A percentile compares a stretch with the other conserved stretches of the same genome.
phyloP scores from a whole-genome alignment of 1,284 basidiomycete genomes.

The Gymnopus androsaceus region DNA sequence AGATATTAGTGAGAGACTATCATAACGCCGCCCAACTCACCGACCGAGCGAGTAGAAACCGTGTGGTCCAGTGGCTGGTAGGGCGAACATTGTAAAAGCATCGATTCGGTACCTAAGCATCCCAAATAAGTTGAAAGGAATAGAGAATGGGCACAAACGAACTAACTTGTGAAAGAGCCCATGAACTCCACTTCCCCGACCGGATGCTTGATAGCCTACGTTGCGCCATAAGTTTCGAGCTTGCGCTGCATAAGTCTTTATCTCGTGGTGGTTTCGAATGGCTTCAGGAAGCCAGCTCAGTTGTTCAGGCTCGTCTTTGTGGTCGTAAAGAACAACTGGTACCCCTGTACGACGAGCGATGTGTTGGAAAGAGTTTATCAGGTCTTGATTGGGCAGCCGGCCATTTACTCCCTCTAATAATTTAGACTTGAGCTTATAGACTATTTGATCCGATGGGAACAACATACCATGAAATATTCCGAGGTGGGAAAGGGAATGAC shows the following conservation, averaged over 20 bases:
- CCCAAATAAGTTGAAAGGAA: constrained; percentile 12
- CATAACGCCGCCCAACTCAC: constrained; percentile 36
- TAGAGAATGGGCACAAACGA: background rate
- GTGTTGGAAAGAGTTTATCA: constrained; percentile 80
- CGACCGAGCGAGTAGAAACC: constrained; percentile 92
- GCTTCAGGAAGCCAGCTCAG: constrained; percentile 49
- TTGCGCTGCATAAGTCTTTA: constrained; percentile 56
- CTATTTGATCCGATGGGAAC: background rate
- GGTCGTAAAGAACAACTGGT: constrained; percentile 77
- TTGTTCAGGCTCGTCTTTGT: constrained; percentile 51
- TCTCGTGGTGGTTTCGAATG: constrained; percentile 42
- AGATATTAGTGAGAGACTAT: background rate
- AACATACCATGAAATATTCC: constrained; percentile 85
- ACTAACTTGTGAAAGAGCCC: constrained; percentile 75
- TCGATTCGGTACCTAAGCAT: constrained; percentile 85
- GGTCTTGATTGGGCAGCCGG: constrained; percentile 93
- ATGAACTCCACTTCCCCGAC: constrained; percentile 75
- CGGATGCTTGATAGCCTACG: constrained; percentile 67
- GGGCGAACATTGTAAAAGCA: constrained; percentile 86
- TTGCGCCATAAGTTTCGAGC: constrained; percentile 69
- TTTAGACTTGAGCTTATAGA: background rate
- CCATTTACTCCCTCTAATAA: constrained; percentile 89
- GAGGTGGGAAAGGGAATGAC: constrained; percentile 93
- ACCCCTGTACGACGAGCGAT: constrained; percentile 77
- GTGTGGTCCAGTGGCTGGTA: constrained; percentile 89